Conservation (phyloP, 2,329 filamentous ascomycete genomes). For the Epichloe glyceriae region DNA sequence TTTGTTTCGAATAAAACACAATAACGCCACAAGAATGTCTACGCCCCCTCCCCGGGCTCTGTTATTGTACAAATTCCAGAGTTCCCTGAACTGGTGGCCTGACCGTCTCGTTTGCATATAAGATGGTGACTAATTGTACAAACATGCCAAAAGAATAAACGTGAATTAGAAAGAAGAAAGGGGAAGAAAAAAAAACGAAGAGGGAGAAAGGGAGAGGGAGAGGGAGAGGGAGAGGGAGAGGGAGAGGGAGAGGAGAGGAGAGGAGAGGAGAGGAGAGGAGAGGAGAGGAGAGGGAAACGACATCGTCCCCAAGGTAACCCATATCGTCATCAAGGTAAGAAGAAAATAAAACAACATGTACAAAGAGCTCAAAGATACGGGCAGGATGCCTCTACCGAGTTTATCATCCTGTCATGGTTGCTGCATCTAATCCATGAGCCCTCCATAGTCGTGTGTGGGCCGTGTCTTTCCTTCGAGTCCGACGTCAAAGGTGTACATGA, state of each 20-base stretch:
- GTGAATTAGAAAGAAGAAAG: background rate
- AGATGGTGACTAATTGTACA: conserved; percentile 2
- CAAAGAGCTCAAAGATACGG: background rate
- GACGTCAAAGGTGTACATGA: background rate
- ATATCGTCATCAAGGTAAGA: background rate
- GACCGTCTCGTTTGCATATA: background rate
- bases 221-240: background rate
- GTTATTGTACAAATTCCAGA: background rate
- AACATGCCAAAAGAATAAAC: conserved; percentile 1
- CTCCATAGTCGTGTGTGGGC: background rate
- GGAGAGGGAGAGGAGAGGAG: background rate
- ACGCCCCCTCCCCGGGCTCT: background rate
- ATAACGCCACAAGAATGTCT: conserved; percentile 1
- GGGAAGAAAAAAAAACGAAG: background rate
- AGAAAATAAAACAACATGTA: conserved; percentile 1
- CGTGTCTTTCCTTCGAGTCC: background rate
- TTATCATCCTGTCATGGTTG: background rate
- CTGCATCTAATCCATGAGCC: background rate
- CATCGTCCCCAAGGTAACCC: too few species aligned
- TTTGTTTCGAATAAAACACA: background rate
- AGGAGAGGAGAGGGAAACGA: background rate
- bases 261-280: background rate
- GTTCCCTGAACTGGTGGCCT: background rate
- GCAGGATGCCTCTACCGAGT: background rate
- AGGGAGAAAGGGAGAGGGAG: background rate